These are phyloP conservation scores for Hypoxylon rubiginosum DNA, from an alignment of 2,329 filamentous ascomycete genomes.

Conservation along the genomic window DNA sequence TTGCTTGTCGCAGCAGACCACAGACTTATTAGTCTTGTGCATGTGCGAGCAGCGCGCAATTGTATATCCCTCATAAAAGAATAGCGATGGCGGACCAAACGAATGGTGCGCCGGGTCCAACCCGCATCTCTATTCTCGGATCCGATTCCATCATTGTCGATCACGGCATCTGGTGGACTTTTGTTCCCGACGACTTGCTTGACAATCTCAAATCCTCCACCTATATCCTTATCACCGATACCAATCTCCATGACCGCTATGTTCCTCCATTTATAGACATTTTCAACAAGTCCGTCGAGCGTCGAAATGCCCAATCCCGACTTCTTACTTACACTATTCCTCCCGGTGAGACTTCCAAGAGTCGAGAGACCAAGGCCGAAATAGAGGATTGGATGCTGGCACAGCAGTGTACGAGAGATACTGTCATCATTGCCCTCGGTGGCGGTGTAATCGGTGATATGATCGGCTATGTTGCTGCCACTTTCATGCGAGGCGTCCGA, in stretches of 20 bases:
- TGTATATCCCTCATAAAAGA: not conserved
- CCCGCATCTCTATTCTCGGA: slow-evolving; percentile 83
- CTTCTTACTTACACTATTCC: slow-evolving; percentile 89
- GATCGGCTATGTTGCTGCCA: slow-evolving; percentile 97
- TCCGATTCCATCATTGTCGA: slow-evolving; percentile 93
- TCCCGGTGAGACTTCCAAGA: slow-evolving; percentile 94
- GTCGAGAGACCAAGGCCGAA: slow-evolving; percentile 90
- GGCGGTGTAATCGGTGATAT: slow-evolving; percentile 98
- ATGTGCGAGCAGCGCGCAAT: not conserved
- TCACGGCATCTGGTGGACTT: slow-evolving; percentile 88
- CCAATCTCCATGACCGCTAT: slow-evolving; percentile 86
- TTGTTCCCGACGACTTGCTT: slow-evolving; percentile 85
- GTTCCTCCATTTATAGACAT: slow-evolving; percentile 79
- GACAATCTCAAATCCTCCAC: slow-evolving; percentile 84
- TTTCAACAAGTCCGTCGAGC: slow-evolving; percentile 66
- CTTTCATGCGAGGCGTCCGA: slow-evolving; percentile 97
- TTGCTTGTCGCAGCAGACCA: not conserved
- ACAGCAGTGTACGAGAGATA: slow-evolving; percentile 93
- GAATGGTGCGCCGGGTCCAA: slow-evolving; percentile 55
- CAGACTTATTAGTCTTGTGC: slow-evolving; percentile 2
- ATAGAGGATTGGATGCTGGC: slow-evolving; percentile 98
- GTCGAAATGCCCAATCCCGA: slow-evolving; percentile 66
- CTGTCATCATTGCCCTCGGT: slow-evolving; percentile 92
- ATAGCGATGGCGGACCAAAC: slow-evolving; percentile 37
- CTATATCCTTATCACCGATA: slow-evolving; percentile 97